Base-by-base conservation (phyloP, 192 early-diverging fungal genomes). In the Podila minutissima region DNA sequence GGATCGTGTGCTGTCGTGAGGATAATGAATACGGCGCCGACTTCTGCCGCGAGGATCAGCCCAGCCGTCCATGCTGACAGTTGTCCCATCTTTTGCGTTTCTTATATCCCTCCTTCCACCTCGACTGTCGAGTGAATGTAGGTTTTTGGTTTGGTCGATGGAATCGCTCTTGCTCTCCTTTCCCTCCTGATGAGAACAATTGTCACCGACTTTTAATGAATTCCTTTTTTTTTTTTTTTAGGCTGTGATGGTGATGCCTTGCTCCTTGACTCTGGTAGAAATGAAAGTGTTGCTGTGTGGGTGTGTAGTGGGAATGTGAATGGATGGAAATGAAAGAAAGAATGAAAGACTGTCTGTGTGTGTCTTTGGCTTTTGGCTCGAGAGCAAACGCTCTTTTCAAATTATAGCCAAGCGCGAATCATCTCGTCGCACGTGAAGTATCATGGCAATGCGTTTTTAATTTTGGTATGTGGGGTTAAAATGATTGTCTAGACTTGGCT, bases 1-100 rank as follows among this genome's bases (percentile, higher is more conserved):
- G 94, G 92, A 79, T 94, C 93, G 79, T 93, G 87, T 13, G 90
- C 76, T 9, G 87, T 87, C 37, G 88, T 88, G 66, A 88, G 84
- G 58, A 89, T 72, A 69, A 91, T 77, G 35, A 86, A 89, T 12
- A 89, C 61, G 4, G 84, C 72, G 3, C 67, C 74, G 12, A 72
- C 66, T 38, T 69, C 73, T 20, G 68, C 67, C 41, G 72, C 74
- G 22, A 74, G 32, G 35, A 84, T 69, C 50, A 81, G 57, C 35
- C 66, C 71, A 24, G 75, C 75, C 6, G 69, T 78, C 35, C 71
- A 41, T 20, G 75, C 75, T 19, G 75, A 78, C 59, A 78, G 66
- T 37, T 71, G 69, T 48, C 69, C 65, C 75, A 78, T 78, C 46
- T 51, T 66, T 26, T 35, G 33, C 10, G 37, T 63, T 24, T 63